Evolutionary conservation across 495 filamentous ascomycete genomes (phyloP), one percentile per base, ranked within the genome.

Genomic region (Lindgomyces ingoldianus): DNA sequence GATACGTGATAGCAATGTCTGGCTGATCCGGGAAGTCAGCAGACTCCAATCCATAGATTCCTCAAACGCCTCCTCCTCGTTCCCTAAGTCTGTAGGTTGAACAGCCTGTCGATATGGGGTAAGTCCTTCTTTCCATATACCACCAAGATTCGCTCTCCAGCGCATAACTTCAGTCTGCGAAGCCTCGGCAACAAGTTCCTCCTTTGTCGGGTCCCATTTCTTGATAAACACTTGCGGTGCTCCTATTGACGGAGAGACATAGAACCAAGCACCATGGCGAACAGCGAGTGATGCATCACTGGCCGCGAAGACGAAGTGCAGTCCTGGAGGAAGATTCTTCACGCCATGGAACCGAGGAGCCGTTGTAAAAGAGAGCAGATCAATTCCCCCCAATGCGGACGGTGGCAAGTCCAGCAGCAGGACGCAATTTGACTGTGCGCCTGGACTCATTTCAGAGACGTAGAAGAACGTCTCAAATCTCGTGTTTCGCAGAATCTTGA

Each of bases 221-320:
- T 83, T 84, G 44, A 85, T 72, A 57, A 83, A 77, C 12, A 85
- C 73, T 25, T 75, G 71, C 1, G 76, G 74, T 33, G 64, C 61
- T 9, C 60, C 61, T 25, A 26, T 47, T 39, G 69, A 69, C 18
- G 70, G 62, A 14, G 67, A 62, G 1, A 84, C 77, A 42, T 74
- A 57, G 68, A 87, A 79, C 86, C 86, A 89, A 60, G 80, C 83
- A 12, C 84, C 87, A 61, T 79, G 82, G 18, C 86, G 80, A 14
- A 87, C 72, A 4, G 85, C 85, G 6, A 78, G 67, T 0, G 79
- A 78, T 22, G 72, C 73, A 18, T 72, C 73, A 16, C 79, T 75
- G 1, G 81, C 75, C 14, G 80, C 79, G 60, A 84, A 83, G 4
- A 86, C 78, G 60, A 86, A 79, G 67, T 89, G 87, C 29, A 77